Conservation (phyloP, 2,329 filamentous ascomycete species). For the Colletotrichum sp. region DNA sequence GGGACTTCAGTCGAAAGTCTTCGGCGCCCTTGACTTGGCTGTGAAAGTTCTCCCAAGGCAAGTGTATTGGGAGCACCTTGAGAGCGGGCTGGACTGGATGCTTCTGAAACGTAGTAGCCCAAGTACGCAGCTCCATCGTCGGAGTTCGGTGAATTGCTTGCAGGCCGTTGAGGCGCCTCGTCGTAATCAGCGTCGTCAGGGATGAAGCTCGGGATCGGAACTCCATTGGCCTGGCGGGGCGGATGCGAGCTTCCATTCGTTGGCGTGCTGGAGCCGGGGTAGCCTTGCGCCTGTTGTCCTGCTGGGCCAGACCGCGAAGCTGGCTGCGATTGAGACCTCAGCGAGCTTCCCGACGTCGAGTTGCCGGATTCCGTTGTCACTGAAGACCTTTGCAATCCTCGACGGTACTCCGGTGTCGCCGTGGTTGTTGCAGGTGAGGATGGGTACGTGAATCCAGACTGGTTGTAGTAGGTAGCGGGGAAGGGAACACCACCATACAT, state of each 20-base stretch:
- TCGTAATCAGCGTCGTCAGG: slow-evolving; percentile 59
- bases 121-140: slow-evolving; percentile 46
- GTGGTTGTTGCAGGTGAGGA: slow-evolving; percentile 57
- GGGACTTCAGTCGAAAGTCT: slow-evolving; percentile 59
- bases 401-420: slow-evolving; percentile 54
- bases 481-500: slow-evolving; percentile 47
- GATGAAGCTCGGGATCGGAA: slow-evolving; percentile 60
- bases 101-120: slow-evolving; percentile 42
- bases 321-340: slow-evolving; percentile 71
- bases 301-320: slow-evolving; percentile 49
- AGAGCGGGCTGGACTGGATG: slow-evolving; percentile 28
- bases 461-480: slow-evolving; percentile 48
- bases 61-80: slow-evolving; percentile 41
- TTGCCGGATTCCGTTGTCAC: slow-evolving; percentile 53
- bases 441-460: slow-evolving; percentile 58
- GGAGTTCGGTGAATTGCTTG: slow-evolving; percentile 51
- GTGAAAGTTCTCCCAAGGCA: slow-evolving; percentile 53
- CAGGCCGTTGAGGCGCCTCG: slow-evolving; percentile 42
- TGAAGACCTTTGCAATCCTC: slow-evolving; percentile 60
- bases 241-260: background rate
- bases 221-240: slow-evolving; percentile 51
- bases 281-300: slow-evolving; percentile 16
- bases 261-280: slow-evolving; percentile 8
- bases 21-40: slow-evolving; percentile 44
- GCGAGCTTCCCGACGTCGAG: slow-evolving; percentile 55